These are phyloP conservation scores for Gynostemma pentaphyllum DNA, from an alignment of 306 rosid species.

Conservation along the genomic window DNA sequence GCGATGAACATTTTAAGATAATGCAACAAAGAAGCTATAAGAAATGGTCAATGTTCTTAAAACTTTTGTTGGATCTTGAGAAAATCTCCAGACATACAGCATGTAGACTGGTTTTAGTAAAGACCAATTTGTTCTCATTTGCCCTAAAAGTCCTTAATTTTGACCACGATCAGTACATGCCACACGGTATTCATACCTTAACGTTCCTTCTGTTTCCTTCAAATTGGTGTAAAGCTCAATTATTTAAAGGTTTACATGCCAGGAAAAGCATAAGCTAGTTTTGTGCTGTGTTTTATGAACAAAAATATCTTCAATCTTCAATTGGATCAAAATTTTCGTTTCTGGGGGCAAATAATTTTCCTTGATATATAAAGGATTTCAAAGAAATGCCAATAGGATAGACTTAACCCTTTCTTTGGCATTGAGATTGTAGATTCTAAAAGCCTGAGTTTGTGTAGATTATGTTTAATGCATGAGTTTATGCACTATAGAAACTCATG, in stretches of 20 bases:
- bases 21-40: not conserved
- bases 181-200: not conserved
- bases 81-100: not conserved
- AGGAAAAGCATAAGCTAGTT: not conserved
- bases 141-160: not conserved
- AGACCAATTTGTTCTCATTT: not conserved
- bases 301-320: not conserved
- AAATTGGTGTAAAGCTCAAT: not conserved
- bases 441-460: too few species aligned
- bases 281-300: constrained; percentile 4
- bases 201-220: not conserved
- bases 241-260: not conserved
- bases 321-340: not conserved
- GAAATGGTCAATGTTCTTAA: constrained; percentile 2
- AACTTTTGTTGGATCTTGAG: not conserved
- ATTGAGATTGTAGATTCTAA: too few species aligned
- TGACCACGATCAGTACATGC: not conserved
- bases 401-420: not conserved
- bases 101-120: not conserved
- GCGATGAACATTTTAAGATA: constrained; percentile 1
- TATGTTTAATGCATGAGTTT: too few species aligned
- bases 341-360: not conserved
- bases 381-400: not conserved
- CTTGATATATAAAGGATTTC: not conserved
- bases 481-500: too few species aligned